Conservation (phyloP, 768 basidiomycete species). For the Hygrophorus russula region DNA sequence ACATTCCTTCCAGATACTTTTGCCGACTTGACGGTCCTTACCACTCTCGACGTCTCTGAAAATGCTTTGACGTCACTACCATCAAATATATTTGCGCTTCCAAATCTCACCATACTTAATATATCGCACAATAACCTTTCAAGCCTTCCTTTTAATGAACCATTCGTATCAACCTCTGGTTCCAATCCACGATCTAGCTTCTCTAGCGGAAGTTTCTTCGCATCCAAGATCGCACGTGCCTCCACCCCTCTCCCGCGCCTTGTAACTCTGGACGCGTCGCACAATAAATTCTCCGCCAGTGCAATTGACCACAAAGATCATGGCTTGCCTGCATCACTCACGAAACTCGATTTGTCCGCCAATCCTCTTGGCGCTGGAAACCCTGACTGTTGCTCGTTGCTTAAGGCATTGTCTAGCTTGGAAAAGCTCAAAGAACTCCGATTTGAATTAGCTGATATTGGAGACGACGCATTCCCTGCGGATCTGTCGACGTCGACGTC, state of each 20-base stretch:
- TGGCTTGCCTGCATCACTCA: conserved; percentile 39
- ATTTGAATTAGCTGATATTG: conserved; percentile 45
- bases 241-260: conserved; percentile 57
- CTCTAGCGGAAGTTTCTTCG: conserved; percentile 48
- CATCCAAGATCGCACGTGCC: conserved; percentile 50
- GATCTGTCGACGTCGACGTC: conserved; percentile 16
- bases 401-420: conserved; percentile 37
- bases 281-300: conserved; percentile 50
- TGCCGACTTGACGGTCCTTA: conserved; percentile 55
- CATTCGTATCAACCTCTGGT: conserved; percentile 27
- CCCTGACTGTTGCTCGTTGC: conserved; percentile 23
- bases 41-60: conserved; percentile 62
- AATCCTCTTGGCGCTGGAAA: conserved; percentile 47
- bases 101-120: conserved; percentile 54
- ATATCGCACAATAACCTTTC: conserved; percentile 60
- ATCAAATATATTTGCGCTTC: conserved; percentile 52
- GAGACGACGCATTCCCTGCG: conserved; percentile 45
- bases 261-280: conserved; percentile 47
- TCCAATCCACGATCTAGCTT: conserved; percentile 3
- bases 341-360: conserved; percentile 50
- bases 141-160: conserved; percentile 48
- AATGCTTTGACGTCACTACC: conserved; percentile 59
- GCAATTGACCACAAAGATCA: conserved; percentile 41
- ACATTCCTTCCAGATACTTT: conserved; percentile 50
- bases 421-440: conserved; percentile 44